Conservation (phyloP, 1,284 basidiomycete species). For the Fistulina hepatica region DNA sequence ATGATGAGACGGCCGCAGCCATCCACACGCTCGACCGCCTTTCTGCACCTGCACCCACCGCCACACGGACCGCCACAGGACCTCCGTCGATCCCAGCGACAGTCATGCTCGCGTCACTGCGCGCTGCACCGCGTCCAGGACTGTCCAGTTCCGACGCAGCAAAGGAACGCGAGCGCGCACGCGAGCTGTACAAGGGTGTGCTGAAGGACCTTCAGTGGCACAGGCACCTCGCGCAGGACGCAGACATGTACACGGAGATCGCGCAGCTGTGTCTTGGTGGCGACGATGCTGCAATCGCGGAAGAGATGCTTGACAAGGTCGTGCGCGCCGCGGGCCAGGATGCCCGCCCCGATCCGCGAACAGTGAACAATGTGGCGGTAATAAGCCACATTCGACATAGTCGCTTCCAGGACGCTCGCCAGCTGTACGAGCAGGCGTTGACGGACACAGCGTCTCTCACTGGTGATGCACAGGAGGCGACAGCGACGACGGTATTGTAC, state of each 20-base stretch:
- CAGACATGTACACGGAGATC: slow-evolving; percentile 80
- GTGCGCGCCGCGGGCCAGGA: slow-evolving; percentile 35
- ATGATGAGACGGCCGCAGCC: slow-evolving; percentile 68
- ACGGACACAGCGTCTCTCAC: slow-evolving; percentile 33
- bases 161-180: slow-evolving; percentile 63
- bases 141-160: slow-evolving; percentile 63
- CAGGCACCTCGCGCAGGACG: slow-evolving; percentile 42
- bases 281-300: slow-evolving; percentile 64
- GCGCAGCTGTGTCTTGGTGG: slow-evolving; percentile 81
- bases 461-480: slow-evolving; percentile 46
- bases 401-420: slow-evolving; percentile 42
- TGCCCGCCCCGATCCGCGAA: slow-evolving; percentile 37
- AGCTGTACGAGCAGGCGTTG: slow-evolving; percentile 59
- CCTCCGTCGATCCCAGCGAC: slow-evolving; percentile 72
- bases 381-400: slow-evolving; percentile 69
- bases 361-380: slow-evolving; percentile 79
- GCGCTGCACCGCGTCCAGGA: slow-evolving; percentile 69
- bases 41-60: slow-evolving; percentile 33
- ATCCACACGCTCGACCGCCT: slow-evolving; percentile 83
- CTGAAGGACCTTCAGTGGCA: too few species aligned
- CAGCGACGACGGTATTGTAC: slow-evolving; percentile 76
- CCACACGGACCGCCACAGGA: not conserved
- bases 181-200: slow-evolving; percentile 59
- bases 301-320: slow-evolving; percentile 66
- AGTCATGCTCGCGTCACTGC: slow-evolving; percentile 81